Conservation (phyloP, 352 stramenopile genomes). For the Globisporangium ultimum region DNA sequence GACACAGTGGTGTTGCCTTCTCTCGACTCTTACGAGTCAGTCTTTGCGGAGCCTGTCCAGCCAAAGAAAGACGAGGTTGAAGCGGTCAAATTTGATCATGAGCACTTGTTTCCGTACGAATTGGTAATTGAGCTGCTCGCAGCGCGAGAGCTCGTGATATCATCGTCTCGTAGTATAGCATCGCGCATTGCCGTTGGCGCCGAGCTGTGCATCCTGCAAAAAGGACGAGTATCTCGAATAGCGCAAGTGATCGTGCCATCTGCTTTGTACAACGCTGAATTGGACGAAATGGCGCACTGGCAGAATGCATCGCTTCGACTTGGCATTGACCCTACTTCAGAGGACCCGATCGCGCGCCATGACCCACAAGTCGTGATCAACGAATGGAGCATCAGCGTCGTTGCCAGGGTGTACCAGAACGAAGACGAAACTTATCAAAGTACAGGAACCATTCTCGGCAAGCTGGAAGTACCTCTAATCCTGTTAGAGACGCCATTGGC, state of each 20-base stretch:
- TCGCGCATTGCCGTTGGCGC: not conserved
- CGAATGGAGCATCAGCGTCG: constrained; percentile 12
- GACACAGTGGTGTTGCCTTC: not conserved
- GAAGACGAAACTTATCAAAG: not conserved
- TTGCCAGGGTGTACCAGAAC: constrained; percentile 10
- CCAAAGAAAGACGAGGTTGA: not conserved
- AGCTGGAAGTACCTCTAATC: constrained; percentile 35
- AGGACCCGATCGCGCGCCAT: not conserved
- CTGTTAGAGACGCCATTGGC: constrained; percentile 51
- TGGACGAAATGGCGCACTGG: constrained; percentile 3
- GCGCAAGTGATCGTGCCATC: not conserved
- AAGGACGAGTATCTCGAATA: not conserved
- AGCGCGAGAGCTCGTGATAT: constrained; percentile 6
- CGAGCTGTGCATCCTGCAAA: constrained; percentile 4
- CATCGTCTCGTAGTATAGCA: not conserved
- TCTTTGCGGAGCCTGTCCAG: not conserved
- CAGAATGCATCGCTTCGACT: not conserved
- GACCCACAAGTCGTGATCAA: constrained; percentile 8
- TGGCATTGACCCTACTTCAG: constrained; percentile 1
- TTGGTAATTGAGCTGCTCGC: constrained; percentile 1
- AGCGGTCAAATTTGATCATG: not conserved
- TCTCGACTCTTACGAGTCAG: not conserved
- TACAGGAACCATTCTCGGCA: constrained; percentile 19
- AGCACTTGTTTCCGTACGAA: not conserved
- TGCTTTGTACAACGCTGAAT: not conserved